Base-by-base conservation (phyloP, 2,329 filamentous ascomycete species). In the Colletotrichum godetiae region DNA sequence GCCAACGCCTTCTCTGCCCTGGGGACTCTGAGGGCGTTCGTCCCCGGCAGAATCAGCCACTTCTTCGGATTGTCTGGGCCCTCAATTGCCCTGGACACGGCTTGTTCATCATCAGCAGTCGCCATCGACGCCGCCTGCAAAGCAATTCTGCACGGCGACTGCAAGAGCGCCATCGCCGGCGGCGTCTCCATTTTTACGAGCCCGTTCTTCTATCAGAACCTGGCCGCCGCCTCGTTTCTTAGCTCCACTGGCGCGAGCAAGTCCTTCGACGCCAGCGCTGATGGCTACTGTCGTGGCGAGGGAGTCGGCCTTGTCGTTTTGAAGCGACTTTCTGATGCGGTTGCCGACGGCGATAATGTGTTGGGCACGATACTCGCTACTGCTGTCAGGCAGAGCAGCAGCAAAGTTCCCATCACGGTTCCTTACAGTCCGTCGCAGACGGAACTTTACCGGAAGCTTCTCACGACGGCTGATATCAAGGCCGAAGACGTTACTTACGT, bases 201-300 rank as follows among this genome's bases (percentile, higher is more conserved):
- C 3, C 82, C 81, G 0, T 70, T 76, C 7, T 66, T 78, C 31
- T 74, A 71, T 13, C 35, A 42, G 35, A 42, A 42, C 35, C 35
- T 42, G 11, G 11, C 71, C 31, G 57, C 66, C 13, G 65, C 65
- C 27, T 59, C 64, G 29, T 46, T 76, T 49, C 67, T 76, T 13
- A 70, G 68, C 33, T 74, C 75, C 13, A 64, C 58, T 27, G 62
- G 68, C 15, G 63, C 42, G 11, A 75, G 66, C 65, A 56, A 77
- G 42, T 75, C 73, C 42, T 84, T 80, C 63, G 84, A 86, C 67
- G 66, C 76, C 11, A 73, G 76, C 10, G 85, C 82, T 3, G 78
- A 84, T 66, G 86, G 86, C 1, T 87, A 86, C 72, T 82, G 78
- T 0, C 79, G 84, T 13, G 85, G 82, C 5, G 86, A 88, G 72